Base-by-base conservation (phyloP, 2,329 filamentous ascomycete genomes). In the Xylariaceae sp. region DNA sequence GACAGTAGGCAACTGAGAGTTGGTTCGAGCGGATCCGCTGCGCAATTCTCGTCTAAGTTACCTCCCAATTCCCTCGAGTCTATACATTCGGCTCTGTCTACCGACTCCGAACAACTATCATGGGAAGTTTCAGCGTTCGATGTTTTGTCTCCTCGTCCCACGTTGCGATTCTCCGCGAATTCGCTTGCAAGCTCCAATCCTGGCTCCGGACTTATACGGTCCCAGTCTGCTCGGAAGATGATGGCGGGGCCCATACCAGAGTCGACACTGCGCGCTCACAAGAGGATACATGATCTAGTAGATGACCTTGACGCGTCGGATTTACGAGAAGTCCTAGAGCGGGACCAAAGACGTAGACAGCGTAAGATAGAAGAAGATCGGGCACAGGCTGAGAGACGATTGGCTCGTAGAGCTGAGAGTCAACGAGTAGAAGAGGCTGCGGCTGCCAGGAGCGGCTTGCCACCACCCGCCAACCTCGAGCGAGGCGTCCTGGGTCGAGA, bases 251-350 rank as follows among this genome's bases (percentile, higher is more conserved):
- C 77, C 39, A 73, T 87, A 13, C 79, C 83, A 0, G 84, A 90
- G 62, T 86, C 84, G 44, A 80, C 77, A 0, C 69, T 86, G 34
- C 85, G 80, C 64, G 81, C 81, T 2, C 83, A 84, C 66, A 85
- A 87, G 74, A 75, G 84, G 69, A 74, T 89, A 71, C 75, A 90
- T 75, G 76, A 89, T 74, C 75, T 97, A 50, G 94, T 92, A 18
- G 89, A 97, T 70, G 88, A 90, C 60, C 80, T 99, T 57, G 90
- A 91, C 74, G 89, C 94, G 2, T 85, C 88, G 55, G 92, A 91
- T 67, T 74, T 99, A 45, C 84, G 93, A 60, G 89, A 96, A 71
- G 79, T 97, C 35, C 88, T 99, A 83, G 94, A 99, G 68, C 81
- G 94, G 61, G 94, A 99, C 70, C 82, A 87, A 65, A 84, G 92